Evolutionary conservation across 2,329 filamentous ascomycete species (phyloP).

Genomic region (Cercospora sesami): DNA sequence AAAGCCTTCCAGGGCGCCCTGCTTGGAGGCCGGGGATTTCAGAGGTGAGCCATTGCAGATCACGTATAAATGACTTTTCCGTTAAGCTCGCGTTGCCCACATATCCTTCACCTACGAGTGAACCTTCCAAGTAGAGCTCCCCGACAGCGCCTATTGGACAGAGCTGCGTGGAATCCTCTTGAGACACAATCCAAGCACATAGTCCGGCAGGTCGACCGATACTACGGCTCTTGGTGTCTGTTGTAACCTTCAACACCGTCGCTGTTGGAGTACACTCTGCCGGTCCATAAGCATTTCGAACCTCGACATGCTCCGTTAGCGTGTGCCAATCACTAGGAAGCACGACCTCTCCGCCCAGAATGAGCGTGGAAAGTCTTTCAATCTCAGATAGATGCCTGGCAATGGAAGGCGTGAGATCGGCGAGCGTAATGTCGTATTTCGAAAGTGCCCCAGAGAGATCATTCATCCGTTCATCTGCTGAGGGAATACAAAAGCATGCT

Average conservation of each 20-base stretch:
- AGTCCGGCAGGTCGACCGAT: neutral
- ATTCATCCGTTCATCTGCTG: neutral
- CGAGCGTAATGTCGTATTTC: neutral
- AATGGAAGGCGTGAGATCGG: neutral
- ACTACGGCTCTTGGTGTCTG: neutral
- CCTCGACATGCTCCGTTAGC: neutral
- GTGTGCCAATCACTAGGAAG: neutral
- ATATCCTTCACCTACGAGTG: neutral
- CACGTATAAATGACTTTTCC: neutral
- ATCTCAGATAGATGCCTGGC: neutral
- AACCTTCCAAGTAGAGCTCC: neutral
- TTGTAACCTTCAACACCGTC: neutral
- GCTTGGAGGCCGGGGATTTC: neutral
- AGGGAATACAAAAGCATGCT: neutral
- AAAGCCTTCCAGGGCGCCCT: neutral
- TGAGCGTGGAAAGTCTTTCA: neutral
- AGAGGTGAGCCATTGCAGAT: neutral
- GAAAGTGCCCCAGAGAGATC: neutral
- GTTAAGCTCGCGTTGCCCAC: neutral
- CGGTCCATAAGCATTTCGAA: neutral
- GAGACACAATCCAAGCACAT: neutral
- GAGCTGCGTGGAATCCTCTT: neutral
- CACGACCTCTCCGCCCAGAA: neutral
- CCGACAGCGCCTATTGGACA: neutral
- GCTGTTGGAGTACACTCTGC: neutral